phyloP scores from a whole-genome alignment of 176 grass and related monocot species.

The Bothriochloa decipiens region DNA sequence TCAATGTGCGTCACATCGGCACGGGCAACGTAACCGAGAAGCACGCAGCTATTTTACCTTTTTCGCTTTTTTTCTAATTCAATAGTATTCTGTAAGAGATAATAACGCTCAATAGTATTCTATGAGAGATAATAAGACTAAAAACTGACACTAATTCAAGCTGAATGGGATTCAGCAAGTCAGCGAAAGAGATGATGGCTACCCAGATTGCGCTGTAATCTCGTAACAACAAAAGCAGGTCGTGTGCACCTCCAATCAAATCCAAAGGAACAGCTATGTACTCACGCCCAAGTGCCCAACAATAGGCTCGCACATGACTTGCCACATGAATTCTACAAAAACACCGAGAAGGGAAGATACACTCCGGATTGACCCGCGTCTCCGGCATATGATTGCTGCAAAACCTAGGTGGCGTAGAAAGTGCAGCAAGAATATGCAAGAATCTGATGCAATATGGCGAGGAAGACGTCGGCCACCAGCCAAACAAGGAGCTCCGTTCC shows the following conservation, averaged over 20 bases:
- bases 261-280: neutral
- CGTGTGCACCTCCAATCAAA: neutral
- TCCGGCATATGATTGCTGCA: neutral
- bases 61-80: too few relatives aligned
- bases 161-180: neutral
- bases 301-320: neutral
- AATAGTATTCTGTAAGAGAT: too few relatives aligned
- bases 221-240: neutral
- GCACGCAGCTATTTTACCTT: too few relatives aligned
- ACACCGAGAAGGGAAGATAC: too few relatives aligned
- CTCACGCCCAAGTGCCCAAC: neutral
- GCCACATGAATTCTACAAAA: neutral
- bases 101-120: too few relatives aligned
- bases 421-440: neutral
- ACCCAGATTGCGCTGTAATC: neutral
- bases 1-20: neutral
- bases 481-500: neutral
- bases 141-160: too few relatives aligned
- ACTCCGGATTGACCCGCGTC: neutral
- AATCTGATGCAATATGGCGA: constrained; percentile 27
- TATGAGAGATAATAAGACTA: too few relatives aligned
- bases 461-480: neutral
- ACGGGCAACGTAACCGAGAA: too few relatives aligned
- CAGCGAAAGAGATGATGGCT: neutral
- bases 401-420: neutral